Conservation (phyloP, 2,329 filamentous ascomycete genomes). For the Hymenoscyphus fraxineus region DNA sequence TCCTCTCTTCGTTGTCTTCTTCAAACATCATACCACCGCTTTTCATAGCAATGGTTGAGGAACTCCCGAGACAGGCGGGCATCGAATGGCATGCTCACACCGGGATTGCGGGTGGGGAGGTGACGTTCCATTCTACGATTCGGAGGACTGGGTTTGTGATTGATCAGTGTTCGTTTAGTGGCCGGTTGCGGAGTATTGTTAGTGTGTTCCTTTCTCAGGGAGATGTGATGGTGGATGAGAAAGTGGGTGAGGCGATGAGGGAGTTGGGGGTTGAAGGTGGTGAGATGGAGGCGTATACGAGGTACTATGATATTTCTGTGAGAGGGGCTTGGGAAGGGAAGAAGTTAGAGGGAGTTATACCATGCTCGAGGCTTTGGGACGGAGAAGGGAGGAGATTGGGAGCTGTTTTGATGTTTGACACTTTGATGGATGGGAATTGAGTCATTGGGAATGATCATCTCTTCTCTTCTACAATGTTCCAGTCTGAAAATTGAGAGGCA, state of each 20-base stretch:
- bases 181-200: slow-evolving; percentile 9
- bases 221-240: not conserved
- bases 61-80: slow-evolving; percentile 67
- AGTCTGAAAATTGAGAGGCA: no score
- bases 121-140: slow-evolving; percentile 14
- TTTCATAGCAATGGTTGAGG: slow-evolving; percentile 71
- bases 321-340: not conserved
- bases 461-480: not conserved
- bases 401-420: slow-evolving; percentile 15
- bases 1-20: not conserved
- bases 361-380: slow-evolving; percentile 44
- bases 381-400: slow-evolving; percentile 35
- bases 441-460: not conserved
- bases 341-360: slow-evolving; percentile 34
- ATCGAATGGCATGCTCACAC: slow-evolving; percentile 81
- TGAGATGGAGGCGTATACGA: slow-evolving; percentile 7
- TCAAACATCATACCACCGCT: slow-evolving; percentile 57
- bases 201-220: slow-evolving; percentile 10
- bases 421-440: not conserved
- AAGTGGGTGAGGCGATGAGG: slow-evolving; percentile 2
- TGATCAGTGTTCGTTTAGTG: slow-evolving; percentile 17
- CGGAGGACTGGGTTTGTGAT: slow-evolving; percentile 12
- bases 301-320: slow-evolving; percentile 22
- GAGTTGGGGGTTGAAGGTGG: not conserved
- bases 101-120: slow-evolving; percentile 44